Base-by-base conservation (phyloP, 306 rosid genomes). In the Cicer cuneatum region DNA sequence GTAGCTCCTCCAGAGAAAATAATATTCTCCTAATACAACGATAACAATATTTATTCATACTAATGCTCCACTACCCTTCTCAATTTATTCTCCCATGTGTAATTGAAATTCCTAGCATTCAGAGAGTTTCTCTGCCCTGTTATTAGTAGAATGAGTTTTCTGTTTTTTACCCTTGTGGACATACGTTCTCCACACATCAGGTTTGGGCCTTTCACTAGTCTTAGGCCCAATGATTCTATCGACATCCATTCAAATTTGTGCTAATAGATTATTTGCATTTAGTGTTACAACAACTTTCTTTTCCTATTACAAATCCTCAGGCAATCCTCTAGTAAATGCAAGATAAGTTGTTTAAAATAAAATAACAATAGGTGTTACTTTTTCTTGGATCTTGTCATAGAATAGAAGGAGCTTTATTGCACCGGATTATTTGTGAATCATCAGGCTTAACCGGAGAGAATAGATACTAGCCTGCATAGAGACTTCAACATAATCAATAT, bases 401-500 rank as follows among this genome's bases (percentile, higher is more conserved):
- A 10, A 14, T 39, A 10, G 13, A 10, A 39, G 69, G 41, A 29
- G 41, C 41, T 58, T 58, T 58, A 24, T 58, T 10, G 40, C 15
- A 29, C 69, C 14, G 7, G 21, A 70, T 73, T 24, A 52, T 39
- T 40, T 66, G 43, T 41, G 48, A 40, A 21, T 46, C 38, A 24
- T 65, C 21, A 8, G 21, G 58, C 73, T 67, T 54, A 66, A 40
- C 41, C 21, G 41, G 68, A 21, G 47, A 56, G 10, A 76, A 66
- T 39, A 38, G 18, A 41, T 33, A 42, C 37, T 51, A 60, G 37
- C 70, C 48, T 73, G 37, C 68, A 15, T 53, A 6, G 18, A 69
- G 35, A 9, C 59, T 8, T 72, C 38, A 60, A 78, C 38, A 49
- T 19, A 74, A 63, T 54, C 78, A 13, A 61, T 7, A 61, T 37